These are phyloP conservation scores for Diaporthe sp. DNA, from an alignment of 2,329 filamentous ascomycete species.

Conservation along the genomic window DNA sequence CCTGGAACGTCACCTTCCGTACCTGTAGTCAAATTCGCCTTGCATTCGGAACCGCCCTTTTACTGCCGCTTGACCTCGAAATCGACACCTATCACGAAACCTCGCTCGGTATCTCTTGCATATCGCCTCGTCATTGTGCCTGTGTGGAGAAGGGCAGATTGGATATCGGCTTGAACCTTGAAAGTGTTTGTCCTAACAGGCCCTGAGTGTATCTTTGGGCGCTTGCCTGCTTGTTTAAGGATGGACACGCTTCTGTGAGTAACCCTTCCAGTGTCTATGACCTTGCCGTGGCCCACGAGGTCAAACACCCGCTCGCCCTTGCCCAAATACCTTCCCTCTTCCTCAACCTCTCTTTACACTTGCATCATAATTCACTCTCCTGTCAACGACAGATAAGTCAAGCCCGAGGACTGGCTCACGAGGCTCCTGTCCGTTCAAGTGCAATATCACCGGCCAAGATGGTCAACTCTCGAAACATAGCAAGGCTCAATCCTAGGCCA, in stretches of 20 bases:
- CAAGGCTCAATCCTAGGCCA: constrained; percentile 12
- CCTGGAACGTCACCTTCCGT: background rate
- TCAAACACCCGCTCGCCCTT: background rate
- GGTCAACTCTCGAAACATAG: background rate
- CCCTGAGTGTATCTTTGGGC: background rate
- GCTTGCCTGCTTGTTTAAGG: constrained; percentile 26
- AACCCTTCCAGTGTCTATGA: background rate
- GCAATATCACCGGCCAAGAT: background rate
- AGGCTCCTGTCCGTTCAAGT: background rate
- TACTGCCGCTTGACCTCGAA: background rate
- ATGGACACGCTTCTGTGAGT: constrained; percentile 53
- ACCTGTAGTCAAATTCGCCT: constrained; percentile 1
- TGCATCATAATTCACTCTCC: background rate
- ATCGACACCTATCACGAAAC: background rate
- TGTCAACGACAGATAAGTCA: background rate
- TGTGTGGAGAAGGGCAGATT: background rate
- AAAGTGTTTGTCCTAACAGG: background rate
- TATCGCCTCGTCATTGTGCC: constrained; percentile 9
- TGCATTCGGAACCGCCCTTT: background rate
- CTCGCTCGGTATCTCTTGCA: background rate
- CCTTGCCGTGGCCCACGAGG: background rate
- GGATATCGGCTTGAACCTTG: background rate
- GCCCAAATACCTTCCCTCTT: background rate
- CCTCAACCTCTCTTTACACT: background rate
- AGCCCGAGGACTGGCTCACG: background rate